These are phyloP conservation scores for Alternaria arborescens DNA, from an alignment of 2,329 filamentous ascomycete genomes.

Conservation along the genomic window DNA sequence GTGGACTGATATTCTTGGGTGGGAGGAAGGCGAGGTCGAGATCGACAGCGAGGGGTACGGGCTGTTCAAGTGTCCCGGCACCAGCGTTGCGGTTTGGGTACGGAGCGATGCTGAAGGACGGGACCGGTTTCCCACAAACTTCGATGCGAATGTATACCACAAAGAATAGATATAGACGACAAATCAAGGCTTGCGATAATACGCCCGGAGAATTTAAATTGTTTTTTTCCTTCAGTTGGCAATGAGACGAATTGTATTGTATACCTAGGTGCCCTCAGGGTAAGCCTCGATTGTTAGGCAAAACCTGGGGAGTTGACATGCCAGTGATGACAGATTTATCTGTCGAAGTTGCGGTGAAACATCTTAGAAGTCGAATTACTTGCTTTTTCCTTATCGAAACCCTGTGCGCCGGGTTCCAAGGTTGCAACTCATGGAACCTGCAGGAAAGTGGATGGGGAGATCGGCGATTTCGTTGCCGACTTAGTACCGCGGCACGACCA, in stretches of 20 bases:
- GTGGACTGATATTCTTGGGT: constrained; percentile 70
- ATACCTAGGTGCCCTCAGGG: background rate
- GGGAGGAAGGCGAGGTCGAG: constrained; percentile 62
- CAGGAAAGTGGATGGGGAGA: constrained; percentile 15
- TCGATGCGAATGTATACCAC: constrained; percentile 48
- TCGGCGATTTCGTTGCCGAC: constrained; percentile 5
- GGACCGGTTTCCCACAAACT: constrained; percentile 46
- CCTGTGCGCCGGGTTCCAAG: background rate
- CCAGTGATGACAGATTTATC: background rate
- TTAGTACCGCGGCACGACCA: constrained; percentile 6
- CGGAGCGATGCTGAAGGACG: constrained; percentile 62
- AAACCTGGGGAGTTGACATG: background rate
- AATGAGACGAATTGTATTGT: background rate
- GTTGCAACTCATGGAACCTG: constrained; percentile 17
- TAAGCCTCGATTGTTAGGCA: background rate
- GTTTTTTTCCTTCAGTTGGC: background rate
- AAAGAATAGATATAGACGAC: constrained; percentile 29
- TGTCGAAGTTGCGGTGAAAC: background rate
- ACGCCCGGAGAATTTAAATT: background rate
- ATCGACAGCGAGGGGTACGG: constrained; percentile 69
- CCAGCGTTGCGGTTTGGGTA: constrained; percentile 70
- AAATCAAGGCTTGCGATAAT: background rate
- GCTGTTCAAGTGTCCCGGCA: constrained; percentile 58
- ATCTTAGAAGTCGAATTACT: background rate
- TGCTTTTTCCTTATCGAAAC: constrained; percentile 8